Evolutionary conservation across 2,329 filamentous ascomycete species (phyloP).

Genomic region (Clonostachys rhizophaga): DNA sequence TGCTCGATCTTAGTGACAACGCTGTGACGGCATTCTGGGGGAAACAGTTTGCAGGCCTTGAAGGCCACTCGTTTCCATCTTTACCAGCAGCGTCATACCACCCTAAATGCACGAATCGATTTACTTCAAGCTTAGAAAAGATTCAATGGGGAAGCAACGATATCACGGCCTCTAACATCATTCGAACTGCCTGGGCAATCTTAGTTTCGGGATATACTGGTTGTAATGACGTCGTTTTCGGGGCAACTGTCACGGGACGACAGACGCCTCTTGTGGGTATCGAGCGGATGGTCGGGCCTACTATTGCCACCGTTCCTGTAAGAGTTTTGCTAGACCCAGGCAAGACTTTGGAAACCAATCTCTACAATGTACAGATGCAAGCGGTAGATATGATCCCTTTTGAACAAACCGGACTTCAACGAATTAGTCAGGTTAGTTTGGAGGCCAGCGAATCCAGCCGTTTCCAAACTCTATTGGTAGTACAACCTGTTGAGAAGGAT

Average conservation of each 20-base stretch:
- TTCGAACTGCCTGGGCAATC: constrained; percentile 1
- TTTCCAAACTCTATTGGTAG: constrained; percentile 5
- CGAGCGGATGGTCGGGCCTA: constrained; percentile 14
- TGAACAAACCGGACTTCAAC: constrained; percentile 9
- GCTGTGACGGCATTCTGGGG: background rate
- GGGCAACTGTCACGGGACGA: constrained; percentile 13
- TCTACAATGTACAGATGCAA: constrained; percentile 12
- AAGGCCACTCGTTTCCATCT: background rate
- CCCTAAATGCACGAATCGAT: background rate
- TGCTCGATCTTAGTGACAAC: background rate
- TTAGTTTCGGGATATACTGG: background rate
- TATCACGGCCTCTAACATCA: background rate
- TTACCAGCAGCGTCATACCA: background rate
- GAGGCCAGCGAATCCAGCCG: constrained; percentile 1
- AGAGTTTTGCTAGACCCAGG: constrained; percentile 9
- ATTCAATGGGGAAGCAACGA: background rate
- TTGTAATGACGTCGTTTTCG: constrained; percentile 19
- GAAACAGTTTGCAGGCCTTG: background rate
- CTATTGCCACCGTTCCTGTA: constrained; percentile 17
- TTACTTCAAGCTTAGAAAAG: background rate
- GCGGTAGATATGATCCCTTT: constrained; percentile 7
- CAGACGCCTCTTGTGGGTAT: constrained; percentile 13
- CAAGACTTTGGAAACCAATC: constrained; percentile 30
- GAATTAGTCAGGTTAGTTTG: constrained; percentile 4
- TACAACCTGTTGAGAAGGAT: constrained; percentile 5